Base-by-base conservation (phyloP, 2,329 filamentous ascomycete species). In the Monosporascus sp. region DNA sequence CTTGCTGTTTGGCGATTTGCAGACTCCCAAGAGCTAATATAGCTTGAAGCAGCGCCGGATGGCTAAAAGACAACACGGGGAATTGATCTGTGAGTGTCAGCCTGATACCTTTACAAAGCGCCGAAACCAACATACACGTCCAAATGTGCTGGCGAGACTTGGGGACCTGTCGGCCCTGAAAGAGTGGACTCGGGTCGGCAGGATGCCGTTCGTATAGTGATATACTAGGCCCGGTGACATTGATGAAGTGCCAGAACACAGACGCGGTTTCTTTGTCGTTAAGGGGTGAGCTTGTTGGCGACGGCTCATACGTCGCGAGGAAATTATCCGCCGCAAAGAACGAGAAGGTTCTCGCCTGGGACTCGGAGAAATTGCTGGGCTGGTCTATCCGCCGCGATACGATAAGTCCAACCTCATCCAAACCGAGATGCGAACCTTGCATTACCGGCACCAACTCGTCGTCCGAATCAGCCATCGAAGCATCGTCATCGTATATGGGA, bases 161-260 rank as follows among this genome's bases (percentile, higher is more conserved):
- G 3, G 86, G 81, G 1, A 88, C 78, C 0, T 81, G 75, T 9
- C 76, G 74, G 46, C 85, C 82, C 52, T 77, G 75, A 60, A 89
- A 85, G 31, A 88, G 77, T 7, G 85, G 79, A 1, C 83, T 80
- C 1, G 89, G 81, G 63, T 93, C 89, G 52, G 85, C 80, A 2
- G 89, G 85, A 67, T 92, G 85, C 50, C 93, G 81, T 70, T 97
- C 92, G 66, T 90, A 96, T 27, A 96, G 80, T 1, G 92, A 96
- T 66, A 97, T 82, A 59, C 83, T 88, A 1, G 91, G 89, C 0
- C 88, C 92, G 2, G 91, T 96, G 7, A 94, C 87, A 60, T 90
- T 88, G 47, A 97, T 85, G 68, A 97, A 97, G 70, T 97, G 91
- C 68, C 87, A 87, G 68, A 97, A 97, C 7, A 96, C 85, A 31